Evolutionary conservation across 169 alveolate genomes (phyloP), one percentile per base, ranked within the genome.

Genomic region (Eimeria maxima): DNA sequence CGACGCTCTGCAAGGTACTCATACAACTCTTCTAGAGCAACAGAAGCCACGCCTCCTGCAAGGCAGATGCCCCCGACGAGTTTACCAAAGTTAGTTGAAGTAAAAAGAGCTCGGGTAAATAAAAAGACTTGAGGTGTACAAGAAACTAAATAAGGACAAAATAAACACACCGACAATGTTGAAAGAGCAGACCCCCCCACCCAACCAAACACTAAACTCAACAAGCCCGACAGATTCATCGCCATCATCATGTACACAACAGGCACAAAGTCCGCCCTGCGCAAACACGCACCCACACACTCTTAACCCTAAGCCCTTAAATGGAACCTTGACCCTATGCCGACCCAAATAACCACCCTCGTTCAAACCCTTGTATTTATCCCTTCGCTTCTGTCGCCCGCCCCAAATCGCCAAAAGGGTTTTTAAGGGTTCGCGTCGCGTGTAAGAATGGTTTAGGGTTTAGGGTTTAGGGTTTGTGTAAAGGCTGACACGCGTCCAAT

Each of bases 101-200:
- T 93, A 63, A 95, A 95, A 16, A 87, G 27, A 38, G 91, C 18
- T 55, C 87, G 65, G 24, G 87, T 73, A 38, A 29, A 95, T 3
- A 84, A 38, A 45, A 65, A 95, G 89, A 95, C 65, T 55, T 95
- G 96, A 22, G 96, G 50, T 13, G 95, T 86, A 89, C 33, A 95
- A 20, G 69, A 14, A 33, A 95, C 29, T 8, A 95, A 63, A 60
- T 95, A 95, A 27, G 87, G n/a, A 74, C 63, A 90, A 53, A 90
- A 90, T 38, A 71, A 90, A 24, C 53, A 18, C 8, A 90, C 95
- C 29, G 95, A 90, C 24, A 90, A 18, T 5, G 50, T 42, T 60
- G 33, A 5, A 6, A 38, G 13, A 44, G 4, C 55, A 22, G 55
- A 29, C 13, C 5, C 3, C 33, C 63, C 63, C 13, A 42, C 3